Evolutionary conservation across 164 flowering plant genomes (phyloP).

Genomic region (Berberis thunbergii): DNA sequence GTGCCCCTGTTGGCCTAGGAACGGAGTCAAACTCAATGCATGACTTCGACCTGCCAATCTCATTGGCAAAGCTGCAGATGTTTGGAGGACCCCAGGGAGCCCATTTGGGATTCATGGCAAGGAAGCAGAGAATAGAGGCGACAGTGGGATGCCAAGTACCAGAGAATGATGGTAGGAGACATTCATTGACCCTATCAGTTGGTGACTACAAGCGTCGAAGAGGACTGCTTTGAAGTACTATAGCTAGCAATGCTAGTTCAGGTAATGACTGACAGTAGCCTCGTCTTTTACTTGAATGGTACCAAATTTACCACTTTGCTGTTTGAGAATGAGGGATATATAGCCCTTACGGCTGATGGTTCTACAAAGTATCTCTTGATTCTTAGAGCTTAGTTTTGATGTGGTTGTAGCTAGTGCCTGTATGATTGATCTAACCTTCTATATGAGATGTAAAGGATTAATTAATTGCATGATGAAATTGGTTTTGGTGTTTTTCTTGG

Average conservation of each 20-base stretch:
- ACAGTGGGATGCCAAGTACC: slow-evolving; percentile 65
- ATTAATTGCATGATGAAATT: no score
- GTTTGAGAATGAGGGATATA: no score
- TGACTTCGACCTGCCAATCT: slow-evolving; percentile 72
- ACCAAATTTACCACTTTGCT: no score
- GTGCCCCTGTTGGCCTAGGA: slow-evolving; percentile 85
- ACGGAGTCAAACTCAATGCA: slow-evolving; percentile 67
- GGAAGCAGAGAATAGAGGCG: slow-evolving; percentile 90
- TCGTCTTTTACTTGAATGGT: no score
- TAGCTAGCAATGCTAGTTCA: background rate
- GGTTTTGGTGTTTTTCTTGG: no score
- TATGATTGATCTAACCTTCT: no score
- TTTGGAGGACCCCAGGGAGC: slow-evolving; percentile 81
- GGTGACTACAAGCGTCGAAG: slow-evolving; percentile 91
- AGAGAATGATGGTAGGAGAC: slow-evolving; percentile 86
- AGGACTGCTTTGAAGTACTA: slow-evolving; percentile 56
- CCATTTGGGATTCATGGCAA: slow-evolving; percentile 70
- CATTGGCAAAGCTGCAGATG: slow-evolving; percentile 58
- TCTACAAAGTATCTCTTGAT: no score
- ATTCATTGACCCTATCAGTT: slow-evolving; percentile 66
- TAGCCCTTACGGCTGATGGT: no score
- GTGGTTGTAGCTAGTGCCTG: no score
- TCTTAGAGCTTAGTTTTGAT: no score
- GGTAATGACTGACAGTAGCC: background rate
- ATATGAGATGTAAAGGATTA: no score